phyloP scores from a whole-genome alignment of 495 filamentous ascomycete genomes.

The Neurospora sp. region DNA sequence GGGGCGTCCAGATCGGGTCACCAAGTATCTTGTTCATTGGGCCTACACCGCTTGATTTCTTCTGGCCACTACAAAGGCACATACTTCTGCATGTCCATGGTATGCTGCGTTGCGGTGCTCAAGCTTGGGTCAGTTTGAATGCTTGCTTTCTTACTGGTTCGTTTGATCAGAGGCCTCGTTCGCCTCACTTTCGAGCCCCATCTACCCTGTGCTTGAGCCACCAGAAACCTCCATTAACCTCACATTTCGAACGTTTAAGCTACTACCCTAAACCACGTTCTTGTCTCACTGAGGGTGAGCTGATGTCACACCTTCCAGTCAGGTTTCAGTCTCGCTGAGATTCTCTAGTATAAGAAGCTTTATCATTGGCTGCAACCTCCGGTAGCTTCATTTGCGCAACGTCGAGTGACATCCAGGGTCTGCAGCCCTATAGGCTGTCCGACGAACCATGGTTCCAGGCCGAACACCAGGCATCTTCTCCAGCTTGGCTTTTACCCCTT shows the following conservation, averaged over 20 bases:
- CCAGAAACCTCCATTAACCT: constrained; percentile 1
- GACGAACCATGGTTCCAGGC: neutral
- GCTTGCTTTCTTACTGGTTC: constrained; percentile 12
- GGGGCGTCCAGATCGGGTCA: constrained; percentile 8
- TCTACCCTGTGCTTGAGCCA: constrained; percentile 1
- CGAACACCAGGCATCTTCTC: neutral
- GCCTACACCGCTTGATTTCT: constrained; percentile 15
- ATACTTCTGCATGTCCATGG: constrained; percentile 7
- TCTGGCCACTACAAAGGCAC: constrained; percentile 12
- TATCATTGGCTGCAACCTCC: neutral
- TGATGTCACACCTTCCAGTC: neutral
- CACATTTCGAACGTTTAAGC: neutral
- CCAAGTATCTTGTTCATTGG: constrained; percentile 9
- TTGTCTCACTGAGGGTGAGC: neutral
- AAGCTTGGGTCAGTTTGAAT: neutral
- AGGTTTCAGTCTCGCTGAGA: neutral
- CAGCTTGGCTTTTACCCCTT: neutral
- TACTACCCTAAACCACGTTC: neutral
- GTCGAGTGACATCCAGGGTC: constrained; percentile 8
- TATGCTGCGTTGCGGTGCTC: constrained; percentile 10
- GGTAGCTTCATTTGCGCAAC: constrained; percentile 1
- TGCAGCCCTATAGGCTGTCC: constrained; percentile 21
- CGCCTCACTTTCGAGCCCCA: constrained; percentile 24
- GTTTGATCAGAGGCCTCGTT: constrained; percentile 2
- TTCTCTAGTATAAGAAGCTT: neutral